Evolutionary conservation across 768 basidiomycete genomes (phyloP).

Genomic region (Tricholoma furcatifolium): DNA sequence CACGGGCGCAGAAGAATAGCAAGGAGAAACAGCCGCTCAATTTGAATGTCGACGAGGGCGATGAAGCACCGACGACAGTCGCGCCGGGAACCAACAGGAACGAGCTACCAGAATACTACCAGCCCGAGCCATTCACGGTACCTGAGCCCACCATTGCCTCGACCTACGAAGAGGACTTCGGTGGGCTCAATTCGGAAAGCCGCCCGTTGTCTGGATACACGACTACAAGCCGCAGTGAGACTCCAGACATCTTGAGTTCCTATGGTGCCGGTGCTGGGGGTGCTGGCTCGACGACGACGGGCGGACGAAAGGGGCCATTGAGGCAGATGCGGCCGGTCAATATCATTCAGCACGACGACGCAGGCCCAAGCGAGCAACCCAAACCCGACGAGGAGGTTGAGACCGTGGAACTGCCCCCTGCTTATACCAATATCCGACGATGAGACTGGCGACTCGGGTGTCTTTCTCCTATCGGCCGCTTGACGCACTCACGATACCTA

Average conservation of each 20-base stretch:
- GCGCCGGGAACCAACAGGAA: constrained; percentile 24
- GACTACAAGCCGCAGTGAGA: constrained; percentile 44
- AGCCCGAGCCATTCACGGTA: constrained; percentile 74
- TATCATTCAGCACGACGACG: constrained; percentile 84
- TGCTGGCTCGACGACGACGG: constrained; percentile 24
- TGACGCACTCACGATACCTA: no score
- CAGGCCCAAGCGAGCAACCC: constrained; percentile 49
- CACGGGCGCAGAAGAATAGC: constrained; percentile 25
- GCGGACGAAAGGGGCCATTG: constrained; percentile 44
- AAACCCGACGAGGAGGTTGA: constrained; percentile 45
- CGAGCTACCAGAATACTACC: constrained; percentile 68
- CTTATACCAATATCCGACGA: constrained; percentile 66
- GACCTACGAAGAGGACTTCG: constrained; percentile 22
- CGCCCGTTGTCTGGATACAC: constrained; percentile 38
- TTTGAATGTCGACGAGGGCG: constrained; percentile 59
- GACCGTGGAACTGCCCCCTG: constrained; percentile 82
- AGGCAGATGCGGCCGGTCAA: constrained; percentile 69
- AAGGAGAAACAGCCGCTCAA: constrained; percentile 63
- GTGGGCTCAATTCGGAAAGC: constrained; percentile 22
- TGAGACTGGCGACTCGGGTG: background rate
- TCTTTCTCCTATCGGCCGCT: no score
- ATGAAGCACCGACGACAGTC: constrained; percentile 30
- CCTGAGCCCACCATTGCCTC: constrained; percentile 53
- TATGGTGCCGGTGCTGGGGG: constrained; percentile 5
- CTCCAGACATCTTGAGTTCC: constrained; percentile 38